A percentile compares a stretch with the other conserved stretches of the same genome.
phyloP scores from a whole-genome alignment of 805 yeast genomes.

The Ogataea trehaloabstinens region DNA sequence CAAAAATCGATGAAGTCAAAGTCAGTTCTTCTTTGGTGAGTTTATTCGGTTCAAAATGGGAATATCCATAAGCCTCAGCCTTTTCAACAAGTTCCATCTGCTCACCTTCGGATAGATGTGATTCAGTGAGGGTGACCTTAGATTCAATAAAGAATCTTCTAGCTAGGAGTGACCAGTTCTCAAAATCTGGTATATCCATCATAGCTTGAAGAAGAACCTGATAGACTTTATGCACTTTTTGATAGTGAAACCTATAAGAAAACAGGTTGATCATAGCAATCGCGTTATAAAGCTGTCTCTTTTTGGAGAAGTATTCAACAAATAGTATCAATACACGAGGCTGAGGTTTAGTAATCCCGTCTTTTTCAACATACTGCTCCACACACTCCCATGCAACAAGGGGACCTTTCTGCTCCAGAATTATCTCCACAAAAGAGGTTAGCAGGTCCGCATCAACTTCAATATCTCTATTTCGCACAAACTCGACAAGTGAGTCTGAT shows the following conservation, averaged over 20 bases:
- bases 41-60: constrained; percentile 6
- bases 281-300: constrained; percentile 18
- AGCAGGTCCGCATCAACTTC: constrained; percentile 8
- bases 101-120: constrained; percentile 4
- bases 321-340: constrained; percentile 9
- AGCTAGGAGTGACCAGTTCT: constrained; percentile 20
- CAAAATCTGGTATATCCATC: constrained; percentile 8
- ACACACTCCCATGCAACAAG: constrained; percentile 13
- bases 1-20: constrained; percentile 7
- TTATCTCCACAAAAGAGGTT: constrained; percentile 9
- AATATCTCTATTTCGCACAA: background rate
- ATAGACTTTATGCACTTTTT: constrained; percentile 17
- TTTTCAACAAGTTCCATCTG: background rate
- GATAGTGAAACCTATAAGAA: constrained; percentile 3
- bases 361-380: background rate
- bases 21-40: constrained; percentile 12
- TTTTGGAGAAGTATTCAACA: constrained; percentile 16
- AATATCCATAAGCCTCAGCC: constrained; percentile 10
- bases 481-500: constrained; percentile 5
- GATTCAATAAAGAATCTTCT: constrained; percentile 22
- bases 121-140: constrained; percentile 3
- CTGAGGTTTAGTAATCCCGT: constrained; percentile 4
- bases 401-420: constrained; percentile 12
- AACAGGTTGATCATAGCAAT: constrained; percentile 22
- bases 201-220: constrained; percentile 11